Percentiles rank a stretch among this genome's conserved stretches.
Evolutionary conservation across 225 moss, liverwort and hornwort genomes (phyloP).

Genomic region (Antitrichia curtipendula): DNA sequence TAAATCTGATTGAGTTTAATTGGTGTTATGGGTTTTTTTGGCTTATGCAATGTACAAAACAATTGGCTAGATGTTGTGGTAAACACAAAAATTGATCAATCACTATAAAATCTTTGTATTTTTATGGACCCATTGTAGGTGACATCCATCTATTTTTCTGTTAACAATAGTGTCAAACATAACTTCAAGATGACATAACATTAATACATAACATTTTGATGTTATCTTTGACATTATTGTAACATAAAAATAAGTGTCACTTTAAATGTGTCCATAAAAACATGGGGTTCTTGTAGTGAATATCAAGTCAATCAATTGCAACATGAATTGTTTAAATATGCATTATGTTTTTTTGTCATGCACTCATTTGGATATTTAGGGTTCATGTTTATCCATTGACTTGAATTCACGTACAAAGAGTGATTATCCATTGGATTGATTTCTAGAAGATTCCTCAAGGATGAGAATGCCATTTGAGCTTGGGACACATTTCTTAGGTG

Average conservation of each 20-base stretch:
- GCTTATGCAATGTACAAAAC: background rate
- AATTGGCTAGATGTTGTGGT: background rate
- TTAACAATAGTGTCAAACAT: background rate
- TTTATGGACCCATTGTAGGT: background rate
- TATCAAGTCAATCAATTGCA: background rate
- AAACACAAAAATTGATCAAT: background rate
- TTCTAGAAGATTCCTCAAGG: background rate
- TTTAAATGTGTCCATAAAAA: background rate
- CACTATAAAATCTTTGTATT: accelerated
- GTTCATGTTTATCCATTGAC: background rate
- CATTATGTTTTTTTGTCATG: background rate
- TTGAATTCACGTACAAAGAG: background rate
- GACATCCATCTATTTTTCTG: background rate
- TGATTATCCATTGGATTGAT: background rate
- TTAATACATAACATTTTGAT: background rate
- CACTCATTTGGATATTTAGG: background rate
- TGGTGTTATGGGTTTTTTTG: background rate
- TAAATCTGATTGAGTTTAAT: too few species aligned
- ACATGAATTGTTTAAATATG: background rate
- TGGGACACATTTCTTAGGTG: background rate
- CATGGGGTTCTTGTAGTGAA: accelerated
- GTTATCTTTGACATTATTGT: background rate
- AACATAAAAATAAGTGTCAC: background rate
- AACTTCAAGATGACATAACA: background rate
- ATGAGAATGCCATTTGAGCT: background rate